phyloP scores from a whole-genome alignment of 306 rosid species.

The Prunus kanzakura region DNA sequence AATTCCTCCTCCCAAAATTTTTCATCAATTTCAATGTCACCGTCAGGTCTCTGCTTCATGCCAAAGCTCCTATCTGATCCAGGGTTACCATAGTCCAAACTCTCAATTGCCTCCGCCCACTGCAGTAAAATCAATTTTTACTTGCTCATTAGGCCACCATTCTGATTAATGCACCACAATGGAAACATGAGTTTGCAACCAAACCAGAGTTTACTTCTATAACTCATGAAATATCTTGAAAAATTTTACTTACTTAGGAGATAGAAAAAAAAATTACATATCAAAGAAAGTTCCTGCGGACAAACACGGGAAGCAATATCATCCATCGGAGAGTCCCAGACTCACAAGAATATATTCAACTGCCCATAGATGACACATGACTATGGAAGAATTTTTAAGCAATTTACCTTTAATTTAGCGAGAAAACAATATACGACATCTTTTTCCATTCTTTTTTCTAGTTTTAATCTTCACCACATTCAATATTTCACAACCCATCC shows the following conservation, averaged over 20 bases:
- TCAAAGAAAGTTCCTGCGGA: background rate
- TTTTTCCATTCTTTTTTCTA: no score
- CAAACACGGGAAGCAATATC: background rate
- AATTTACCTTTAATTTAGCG: no score
- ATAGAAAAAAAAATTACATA: background rate
- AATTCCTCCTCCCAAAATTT: constrained; percentile 90
- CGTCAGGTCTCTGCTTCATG: constrained; percentile 97
- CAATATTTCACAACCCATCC: background rate
- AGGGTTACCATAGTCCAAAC: constrained; percentile 60
- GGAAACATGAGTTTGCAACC: constrained; percentile 12
- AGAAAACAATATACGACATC: no score
- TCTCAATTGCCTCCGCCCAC: constrained; percentile 95
- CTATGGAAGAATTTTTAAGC: background rate
- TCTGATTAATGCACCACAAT: background rate
- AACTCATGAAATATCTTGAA: background rate
- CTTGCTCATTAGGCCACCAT: constrained; percentile 5
- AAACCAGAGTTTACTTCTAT: background rate
- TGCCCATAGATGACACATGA: no score
- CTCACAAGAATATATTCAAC: background rate
- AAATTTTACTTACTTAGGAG: background rate
- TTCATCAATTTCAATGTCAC: constrained; percentile 94
- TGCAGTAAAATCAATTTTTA: constrained; percentile 25
- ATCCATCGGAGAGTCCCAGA: background rate
- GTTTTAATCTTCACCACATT: background rate
- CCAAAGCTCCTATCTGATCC: constrained; percentile 91